Evolutionary conservation across 2,329 filamentous ascomycete genomes (phyloP).

Genomic region (Raffaelea arxii): DNA sequence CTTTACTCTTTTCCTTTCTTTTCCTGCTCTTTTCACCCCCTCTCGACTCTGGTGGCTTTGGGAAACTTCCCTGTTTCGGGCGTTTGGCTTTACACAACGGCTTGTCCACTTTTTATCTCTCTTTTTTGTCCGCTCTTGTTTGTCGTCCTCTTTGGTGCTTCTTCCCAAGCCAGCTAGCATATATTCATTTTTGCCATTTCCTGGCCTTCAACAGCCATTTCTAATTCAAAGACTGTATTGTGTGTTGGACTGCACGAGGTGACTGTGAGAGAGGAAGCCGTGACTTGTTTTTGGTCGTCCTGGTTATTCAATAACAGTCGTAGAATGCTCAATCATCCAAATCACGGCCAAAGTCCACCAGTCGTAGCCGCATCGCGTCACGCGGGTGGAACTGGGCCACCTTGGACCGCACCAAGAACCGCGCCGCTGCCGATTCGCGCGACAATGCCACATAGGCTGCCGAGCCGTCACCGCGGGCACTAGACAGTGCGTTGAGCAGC

Average conservation of each 20-base stretch:
- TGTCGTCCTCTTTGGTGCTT: too few relatives aligned
- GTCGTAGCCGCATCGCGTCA: conserved; percentile 47
- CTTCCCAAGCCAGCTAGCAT: background rate
- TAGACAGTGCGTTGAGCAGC: conserved; percentile 48
- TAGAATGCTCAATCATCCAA: conserved; percentile 38
- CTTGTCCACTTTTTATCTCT: too few relatives aligned
- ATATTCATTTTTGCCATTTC: too few relatives aligned
- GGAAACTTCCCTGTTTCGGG: too few relatives aligned
- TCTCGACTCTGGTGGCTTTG: too few relatives aligned
- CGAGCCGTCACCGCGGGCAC: conserved; percentile 43
- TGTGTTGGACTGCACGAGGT: background rate
- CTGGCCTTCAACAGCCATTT: too few relatives aligned
- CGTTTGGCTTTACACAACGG: too few relatives aligned
- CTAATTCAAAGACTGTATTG: too few relatives aligned
- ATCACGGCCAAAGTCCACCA: conserved; percentile 56
- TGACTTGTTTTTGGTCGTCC: background rate
- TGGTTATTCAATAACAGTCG: background rate
- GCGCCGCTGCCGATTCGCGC: conserved; percentile 51
- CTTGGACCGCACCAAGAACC: conserved; percentile 55
- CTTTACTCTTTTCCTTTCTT: too few relatives aligned
- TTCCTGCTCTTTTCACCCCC: background rate
- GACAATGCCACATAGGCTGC: conserved; percentile 49
- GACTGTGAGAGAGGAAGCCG: too few relatives aligned
- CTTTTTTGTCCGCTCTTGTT: too few relatives aligned
- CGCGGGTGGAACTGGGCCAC: conserved; percentile 57